Percentiles rank a stretch among this genome's conserved stretches.
phyloP scores from a whole-genome alignment of 306 rosid genomes.

The Hippophae gyantsensis region DNA sequence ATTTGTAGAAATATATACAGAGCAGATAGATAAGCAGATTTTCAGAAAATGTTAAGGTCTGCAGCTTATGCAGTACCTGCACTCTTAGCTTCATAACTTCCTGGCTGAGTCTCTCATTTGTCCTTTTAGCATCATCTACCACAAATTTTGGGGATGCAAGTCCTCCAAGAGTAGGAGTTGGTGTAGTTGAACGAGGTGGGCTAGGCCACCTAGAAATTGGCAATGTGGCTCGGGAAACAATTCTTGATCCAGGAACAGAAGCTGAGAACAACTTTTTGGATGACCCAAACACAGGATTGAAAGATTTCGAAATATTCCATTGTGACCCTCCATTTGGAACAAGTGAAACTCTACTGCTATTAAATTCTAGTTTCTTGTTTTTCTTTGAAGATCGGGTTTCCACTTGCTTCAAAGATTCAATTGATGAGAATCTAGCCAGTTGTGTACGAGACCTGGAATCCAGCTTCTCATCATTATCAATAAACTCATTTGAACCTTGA shows the following conservation, averaged over 20 bases:
- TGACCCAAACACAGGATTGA: constrained; percentile 95
- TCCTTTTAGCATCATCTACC: constrained; percentile 78
- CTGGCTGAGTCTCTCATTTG: constrained; percentile 85
- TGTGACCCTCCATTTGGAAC: constrained; percentile 89
- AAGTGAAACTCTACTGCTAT: constrained; percentile 93
- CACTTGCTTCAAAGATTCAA: constrained; percentile 84
- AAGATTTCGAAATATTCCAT: constrained; percentile 87
- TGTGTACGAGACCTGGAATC: constrained; percentile 75
- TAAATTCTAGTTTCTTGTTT: constrained; percentile 91
- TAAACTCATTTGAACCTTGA: constrained; percentile 56
- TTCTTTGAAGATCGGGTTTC: constrained; percentile 81
- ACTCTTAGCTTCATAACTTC: constrained; percentile 87
- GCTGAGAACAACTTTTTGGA: constrained; percentile 98
- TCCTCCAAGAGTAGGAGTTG: constrained; percentile 97
- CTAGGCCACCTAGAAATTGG: constrained; percentile 97
- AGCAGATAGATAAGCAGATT: not conserved
- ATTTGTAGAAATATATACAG: not conserved
- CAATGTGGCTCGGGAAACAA: constrained; percentile 95
- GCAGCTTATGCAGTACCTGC: constrained; percentile 40
- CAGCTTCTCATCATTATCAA: constrained; percentile 74
- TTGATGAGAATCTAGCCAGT: constrained; percentile 59
- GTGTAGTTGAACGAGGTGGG: constrained; percentile 99
- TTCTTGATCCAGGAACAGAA: constrained; percentile 99
- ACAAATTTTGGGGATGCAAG: constrained; percentile 86
- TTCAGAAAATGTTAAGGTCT: not conserved